phyloP scores from a whole-genome alignment of 1,284 basidiomycete genomes.

The Heterobasidion annosum region DNA sequence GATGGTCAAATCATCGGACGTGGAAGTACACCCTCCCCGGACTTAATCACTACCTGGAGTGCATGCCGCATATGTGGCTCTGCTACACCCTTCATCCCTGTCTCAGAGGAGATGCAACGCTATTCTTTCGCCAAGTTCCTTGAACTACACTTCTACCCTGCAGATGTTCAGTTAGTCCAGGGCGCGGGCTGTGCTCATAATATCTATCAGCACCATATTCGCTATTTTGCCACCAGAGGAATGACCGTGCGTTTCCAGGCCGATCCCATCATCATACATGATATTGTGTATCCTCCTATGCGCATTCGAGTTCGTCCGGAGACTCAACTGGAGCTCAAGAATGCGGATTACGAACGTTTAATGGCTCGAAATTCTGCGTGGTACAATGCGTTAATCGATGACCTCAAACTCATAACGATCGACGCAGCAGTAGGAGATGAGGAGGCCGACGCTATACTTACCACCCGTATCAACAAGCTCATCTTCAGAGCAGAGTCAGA shows the following conservation, averaged over 20 bases:
- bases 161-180: conserved; percentile 72
- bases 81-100: conserved; percentile 81
- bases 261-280: conserved; percentile 76
- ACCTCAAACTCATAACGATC: conserved; percentile 64
- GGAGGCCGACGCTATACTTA: conserved; percentile 50
- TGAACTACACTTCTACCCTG: conserved; percentile 88
- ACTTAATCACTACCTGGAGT: conserved; percentile 89
- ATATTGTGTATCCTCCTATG: conserved; percentile 87
- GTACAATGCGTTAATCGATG: conserved; percentile 66
- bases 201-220: conserved; percentile 87
- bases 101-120: conserved; percentile 89
- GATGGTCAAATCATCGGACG: conserved; percentile 63
- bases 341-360: conserved; percentile 77
- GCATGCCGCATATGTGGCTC: conserved; percentile 78
- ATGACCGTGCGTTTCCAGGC: conserved; percentile 90
- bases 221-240: conserved; percentile 81
- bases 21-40: conserved; percentile 44
- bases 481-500: conserved; percentile 70
- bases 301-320: conserved; percentile 80
- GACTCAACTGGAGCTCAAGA: conserved; percentile 82
- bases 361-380: conserved; percentile 64
- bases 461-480: conserved; percentile 54
- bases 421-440: conserved; percentile 74
- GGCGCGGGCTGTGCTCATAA: conserved; percentile 89
- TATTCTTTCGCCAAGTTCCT: conserved; percentile 93